Conservation (phyloP, 768 basidiomycete genomes). For the Leucocoprinus sp. region DNA sequence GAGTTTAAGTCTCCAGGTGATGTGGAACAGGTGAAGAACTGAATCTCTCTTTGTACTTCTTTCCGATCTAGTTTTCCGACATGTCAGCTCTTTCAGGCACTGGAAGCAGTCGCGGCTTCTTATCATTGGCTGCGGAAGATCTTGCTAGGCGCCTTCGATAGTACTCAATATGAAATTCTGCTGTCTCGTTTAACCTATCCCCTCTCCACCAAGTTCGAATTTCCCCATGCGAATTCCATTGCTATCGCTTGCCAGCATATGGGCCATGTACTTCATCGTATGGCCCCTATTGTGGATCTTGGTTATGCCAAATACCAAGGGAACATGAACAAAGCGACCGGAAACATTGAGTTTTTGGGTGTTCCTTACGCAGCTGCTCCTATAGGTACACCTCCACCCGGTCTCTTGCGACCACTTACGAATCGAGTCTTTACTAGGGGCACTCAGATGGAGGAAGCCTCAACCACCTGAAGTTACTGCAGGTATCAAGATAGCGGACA, state of each 20-base stretch:
- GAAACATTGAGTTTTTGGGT: conserved; percentile 30
- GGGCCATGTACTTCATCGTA: too few relatives aligned
- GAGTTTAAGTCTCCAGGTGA: conserved; percentile 80
- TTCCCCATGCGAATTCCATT: too few relatives aligned
- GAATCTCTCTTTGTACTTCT: too few relatives aligned
- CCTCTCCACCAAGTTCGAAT: too few relatives aligned
- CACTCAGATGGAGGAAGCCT: neutral
- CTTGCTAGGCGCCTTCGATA: too few relatives aligned
- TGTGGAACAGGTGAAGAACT: conserved; percentile 62
- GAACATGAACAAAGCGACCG: conserved; percentile 22
- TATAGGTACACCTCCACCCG: conserved; percentile 14
- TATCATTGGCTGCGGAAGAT: too few relatives aligned
- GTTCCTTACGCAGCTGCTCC: conserved; percentile 47
- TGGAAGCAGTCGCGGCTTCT: too few relatives aligned
- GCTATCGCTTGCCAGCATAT: too few relatives aligned
- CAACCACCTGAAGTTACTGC: neutral
- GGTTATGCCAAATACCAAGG: conserved; percentile 40
- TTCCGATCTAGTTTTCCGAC: too few relatives aligned
- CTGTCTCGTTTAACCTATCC: too few relatives aligned
- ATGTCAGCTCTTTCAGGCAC: too few relatives aligned
- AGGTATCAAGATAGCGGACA: neutral
- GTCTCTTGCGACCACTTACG: neutral
- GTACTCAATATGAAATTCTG: too few relatives aligned
- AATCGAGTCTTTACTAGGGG: neutral
- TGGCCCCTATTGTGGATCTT: conserved; percentile 21